These are phyloP conservation scores for Ilyonectria robusta DNA, from an alignment of 2,329 filamentous ascomycete species.

Conservation along the genomic window DNA sequence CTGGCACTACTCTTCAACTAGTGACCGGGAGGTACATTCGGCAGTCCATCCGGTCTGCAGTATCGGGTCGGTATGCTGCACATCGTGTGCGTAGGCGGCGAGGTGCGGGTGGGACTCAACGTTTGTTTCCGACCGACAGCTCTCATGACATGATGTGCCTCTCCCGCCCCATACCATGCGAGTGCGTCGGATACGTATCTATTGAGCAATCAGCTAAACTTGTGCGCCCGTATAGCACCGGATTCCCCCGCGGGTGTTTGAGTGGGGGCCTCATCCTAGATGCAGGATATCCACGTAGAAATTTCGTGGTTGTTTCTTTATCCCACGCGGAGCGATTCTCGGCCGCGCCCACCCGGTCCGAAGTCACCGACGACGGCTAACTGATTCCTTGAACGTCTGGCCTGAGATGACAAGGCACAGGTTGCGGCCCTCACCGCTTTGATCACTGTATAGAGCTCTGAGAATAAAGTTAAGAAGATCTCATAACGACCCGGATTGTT, in stretches of 20 bases:
- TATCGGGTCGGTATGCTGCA: constrained; percentile 9
- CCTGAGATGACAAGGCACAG: constrained; percentile 6
- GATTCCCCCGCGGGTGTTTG: background rate
- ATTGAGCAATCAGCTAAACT: background rate
- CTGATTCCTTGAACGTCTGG: background rate
- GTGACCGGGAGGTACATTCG: constrained; percentile 8
- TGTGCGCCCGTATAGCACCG: constrained; percentile 7
- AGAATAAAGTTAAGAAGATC: background rate
- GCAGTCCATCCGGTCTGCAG: constrained; percentile 12
- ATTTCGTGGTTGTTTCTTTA: background rate
- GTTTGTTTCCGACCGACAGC: background rate
- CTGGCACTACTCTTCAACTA: constrained; percentile 6
- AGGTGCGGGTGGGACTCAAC: background rate
- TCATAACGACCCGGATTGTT: too few relatives aligned
- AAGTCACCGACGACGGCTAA: background rate
- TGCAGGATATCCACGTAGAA: background rate
- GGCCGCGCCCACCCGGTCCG: background rate
- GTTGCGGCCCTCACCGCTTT: background rate
- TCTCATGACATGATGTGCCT: constrained; percentile 7
- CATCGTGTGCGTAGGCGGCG: constrained; percentile 1
- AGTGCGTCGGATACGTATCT: constrained; percentile 7
- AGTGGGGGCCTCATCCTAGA: background rate
- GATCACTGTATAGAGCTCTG: background rate
- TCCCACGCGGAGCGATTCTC: background rate
- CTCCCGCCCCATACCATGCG: background rate